A percentile compares a stretch with the other conserved stretches of the same genome.
Conservation (phyloP, 768 basidiomycete genomes). For the Dacryopinax spathularia region DNA sequence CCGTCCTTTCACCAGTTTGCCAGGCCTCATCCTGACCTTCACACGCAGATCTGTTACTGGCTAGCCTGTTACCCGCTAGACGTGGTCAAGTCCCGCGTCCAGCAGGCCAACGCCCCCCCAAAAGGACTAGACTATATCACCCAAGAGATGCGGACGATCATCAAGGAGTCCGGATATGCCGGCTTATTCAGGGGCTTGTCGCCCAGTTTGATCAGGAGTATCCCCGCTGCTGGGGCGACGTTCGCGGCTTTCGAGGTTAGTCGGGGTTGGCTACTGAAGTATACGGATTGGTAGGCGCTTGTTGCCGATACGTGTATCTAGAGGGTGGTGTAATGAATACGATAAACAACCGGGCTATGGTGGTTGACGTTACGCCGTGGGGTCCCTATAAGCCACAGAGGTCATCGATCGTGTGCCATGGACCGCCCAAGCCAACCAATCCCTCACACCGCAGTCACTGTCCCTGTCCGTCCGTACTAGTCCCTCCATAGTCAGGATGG, state of each 20-base stretch:
- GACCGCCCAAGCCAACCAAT: too few relatives aligned
- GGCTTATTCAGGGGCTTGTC: constrained; percentile 23
- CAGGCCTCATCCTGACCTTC: constrained; percentile 16
- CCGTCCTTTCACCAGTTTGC: constrained; percentile 5
- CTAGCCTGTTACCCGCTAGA: constrained; percentile 85
- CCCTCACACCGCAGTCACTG: too few relatives aligned
- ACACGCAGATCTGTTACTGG: constrained; percentile 72
- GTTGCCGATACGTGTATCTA: neutral
- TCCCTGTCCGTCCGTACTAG: too few relatives aligned
- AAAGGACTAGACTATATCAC: constrained; percentile 61
- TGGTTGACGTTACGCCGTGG: too few relatives aligned
- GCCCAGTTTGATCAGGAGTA: constrained; percentile 35
- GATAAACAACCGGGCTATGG: too few relatives aligned
- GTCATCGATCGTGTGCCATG: too few relatives aligned
- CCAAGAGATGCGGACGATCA: constrained; percentile 48
- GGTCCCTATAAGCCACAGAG: too few relatives aligned
- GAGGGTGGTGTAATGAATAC: neutral
- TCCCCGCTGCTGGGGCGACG: constrained; percentile 81
- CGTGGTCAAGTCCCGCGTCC: constrained; percentile 82
- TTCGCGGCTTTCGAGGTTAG: constrained; percentile 82
- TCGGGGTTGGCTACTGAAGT: constrained; percentile 26
- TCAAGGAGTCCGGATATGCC: constrained; percentile 60
- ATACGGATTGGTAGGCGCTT: neutral
- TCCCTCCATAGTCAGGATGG: too few relatives aligned
- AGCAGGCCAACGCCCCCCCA: constrained; percentile 61